Percentiles rank a stretch among this genome's conserved stretches.
Evolutionary conservation across 2,329 filamentous ascomycete genomes (phyloP).

Genomic region (Pleomassaria siparia): DNA sequence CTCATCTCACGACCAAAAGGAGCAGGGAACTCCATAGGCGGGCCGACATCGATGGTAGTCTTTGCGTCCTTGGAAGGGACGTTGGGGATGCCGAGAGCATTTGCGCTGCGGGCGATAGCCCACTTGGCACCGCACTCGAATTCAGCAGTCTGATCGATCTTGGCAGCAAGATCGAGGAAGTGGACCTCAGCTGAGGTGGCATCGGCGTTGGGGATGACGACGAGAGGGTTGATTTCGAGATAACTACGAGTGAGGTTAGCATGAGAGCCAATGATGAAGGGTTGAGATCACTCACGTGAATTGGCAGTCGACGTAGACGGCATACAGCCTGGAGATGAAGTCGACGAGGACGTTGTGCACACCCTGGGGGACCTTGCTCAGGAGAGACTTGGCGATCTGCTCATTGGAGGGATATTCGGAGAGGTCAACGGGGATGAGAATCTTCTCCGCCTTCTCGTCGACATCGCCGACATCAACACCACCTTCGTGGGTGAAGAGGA

Average conservation of each 20-base stretch:
- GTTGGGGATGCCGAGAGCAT: slow-evolving; percentile 79
- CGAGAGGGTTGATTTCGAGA: slow-evolving; percentile 98
- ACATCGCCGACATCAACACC: slow-evolving; percentile 99
- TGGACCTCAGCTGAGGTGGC: slow-evolving; percentile 91
- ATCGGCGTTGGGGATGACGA: slow-evolving; percentile 93
- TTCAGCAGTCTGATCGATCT: slow-evolving; percentile 98
- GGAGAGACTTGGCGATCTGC: slow-evolving; percentile 78
- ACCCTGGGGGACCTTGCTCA: slow-evolving; percentile 92
- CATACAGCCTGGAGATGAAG: slow-evolving; percentile 98
- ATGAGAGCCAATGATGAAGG: neutral
- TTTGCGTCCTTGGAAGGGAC: slow-evolving; percentile 64
- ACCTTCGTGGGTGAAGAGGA: slow-evolving; percentile 99
- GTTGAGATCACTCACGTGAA: slow-evolving; percentile 66
- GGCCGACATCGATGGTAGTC: slow-evolving; percentile 92
- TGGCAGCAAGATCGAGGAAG: slow-evolving; percentile 98
- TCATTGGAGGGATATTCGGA: slow-evolving; percentile 94
- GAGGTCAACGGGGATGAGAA: slow-evolving; percentile 94
- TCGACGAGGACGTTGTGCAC: slow-evolving; percentile 98
- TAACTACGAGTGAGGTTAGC: slow-evolving; percentile 54
- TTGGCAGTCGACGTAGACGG: slow-evolving; percentile 99
- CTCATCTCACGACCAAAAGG: slow-evolving; percentile 97
- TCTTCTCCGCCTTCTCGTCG: slow-evolving; percentile 97
- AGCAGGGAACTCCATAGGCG: slow-evolving; percentile 98
- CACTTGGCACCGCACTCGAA: slow-evolving; percentile 99
- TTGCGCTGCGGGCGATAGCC: slow-evolving; percentile 90